These are phyloP conservation scores for Penicillium robsamsonii DNA, from an alignment of 495 filamentous ascomycete species.

Conservation along the genomic window DNA sequence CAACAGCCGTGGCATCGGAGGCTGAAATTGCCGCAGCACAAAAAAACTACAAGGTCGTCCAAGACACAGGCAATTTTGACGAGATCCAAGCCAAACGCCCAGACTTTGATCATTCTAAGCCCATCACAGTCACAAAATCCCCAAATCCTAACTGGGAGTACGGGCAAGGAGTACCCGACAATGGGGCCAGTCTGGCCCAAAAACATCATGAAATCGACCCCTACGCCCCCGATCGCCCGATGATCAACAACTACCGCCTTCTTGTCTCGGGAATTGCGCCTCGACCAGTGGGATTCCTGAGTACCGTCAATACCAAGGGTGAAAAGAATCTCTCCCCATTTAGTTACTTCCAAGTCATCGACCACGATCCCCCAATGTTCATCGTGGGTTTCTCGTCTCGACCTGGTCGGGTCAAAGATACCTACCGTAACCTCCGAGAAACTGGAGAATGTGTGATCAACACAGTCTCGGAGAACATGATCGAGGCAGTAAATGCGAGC, in stretches of 20 bases:
- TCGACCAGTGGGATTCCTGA: slow-evolving; percentile 64
- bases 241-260: slow-evolving; percentile 80
- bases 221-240: slow-evolving; percentile 61
- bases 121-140: slow-evolving; percentile 65
- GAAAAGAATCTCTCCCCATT: slow-evolving; percentile 76
- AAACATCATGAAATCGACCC: slow-evolving; percentile 76
- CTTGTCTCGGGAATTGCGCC: slow-evolving; percentile 81
- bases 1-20: slow-evolving; percentile 8
- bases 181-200: slow-evolving; percentile 42
- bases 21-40: slow-evolving; percentile 10
- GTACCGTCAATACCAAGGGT: slow-evolving; percentile 51
- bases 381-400: slow-evolving; percentile 64
- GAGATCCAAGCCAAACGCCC: slow-evolving; percentile 64
- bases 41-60: slow-evolving; percentile 30
- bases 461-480: slow-evolving; percentile 72
- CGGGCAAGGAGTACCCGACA: slow-evolving; percentile 66
- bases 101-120: slow-evolving; percentile 49
- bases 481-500: slow-evolving; percentile 80
- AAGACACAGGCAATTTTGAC: slow-evolving; percentile 58
- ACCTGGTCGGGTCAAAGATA: slow-evolving; percentile 63
- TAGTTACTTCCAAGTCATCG: slow-evolving; percentile 74
- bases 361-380: slow-evolving; percentile 86
- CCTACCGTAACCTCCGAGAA: slow-evolving; percentile 64
- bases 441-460: slow-evolving; percentile 73
- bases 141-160: slow-evolving; percentile 68